phyloP scores from a whole-genome alignment of 768 basidiomycete genomes.

The Phaffia tasmanica region DNA sequence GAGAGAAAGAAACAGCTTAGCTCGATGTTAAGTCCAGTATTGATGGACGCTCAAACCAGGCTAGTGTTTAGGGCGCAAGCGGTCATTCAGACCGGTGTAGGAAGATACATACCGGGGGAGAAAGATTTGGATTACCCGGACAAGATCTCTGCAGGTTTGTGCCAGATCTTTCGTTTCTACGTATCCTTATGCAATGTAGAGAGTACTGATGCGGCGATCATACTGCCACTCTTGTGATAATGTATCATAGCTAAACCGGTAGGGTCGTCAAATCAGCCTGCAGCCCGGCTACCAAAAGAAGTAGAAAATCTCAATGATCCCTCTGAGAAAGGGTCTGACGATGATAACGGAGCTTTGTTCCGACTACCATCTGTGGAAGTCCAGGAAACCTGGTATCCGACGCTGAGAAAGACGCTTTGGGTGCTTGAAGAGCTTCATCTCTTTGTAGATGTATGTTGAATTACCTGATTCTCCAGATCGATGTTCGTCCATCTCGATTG shows the following conservation, averaged over 20 bases:
- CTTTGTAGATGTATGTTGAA: slow-evolving; percentile 66
- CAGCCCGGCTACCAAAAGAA: neutral
- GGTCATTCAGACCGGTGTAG: slow-evolving; percentile 75
- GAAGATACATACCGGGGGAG: slow-evolving; percentile 62
- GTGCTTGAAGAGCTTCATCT: slow-evolving; percentile 78
- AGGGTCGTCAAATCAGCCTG: neutral
- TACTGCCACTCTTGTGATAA: neutral
- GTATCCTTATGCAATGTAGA: neutral
- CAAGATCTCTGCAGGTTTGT: slow-evolving; percentile 55
- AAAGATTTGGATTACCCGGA: slow-evolving; percentile 75
- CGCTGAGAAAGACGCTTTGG: slow-evolving; percentile 77
- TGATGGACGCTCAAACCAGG: slow-evolving; percentile 92
- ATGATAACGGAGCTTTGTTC: slow-evolving; percentile 46
- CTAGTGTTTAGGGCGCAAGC: slow-evolving; percentile 93
- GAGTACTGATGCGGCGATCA: neutral
- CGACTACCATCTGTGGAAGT: slow-evolving; percentile 58
- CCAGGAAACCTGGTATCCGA: slow-evolving; percentile 85
- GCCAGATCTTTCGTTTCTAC: neutral
- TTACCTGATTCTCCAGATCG: neutral
- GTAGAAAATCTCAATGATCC: neutral
- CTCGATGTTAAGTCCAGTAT: slow-evolving; percentile 69
- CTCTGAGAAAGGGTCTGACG: slow-evolving; percentile 36
- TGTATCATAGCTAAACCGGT: neutral
- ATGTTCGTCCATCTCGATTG: slow-evolving; percentile 3
- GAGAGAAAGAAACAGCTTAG: slow-evolving; percentile 49